A percentile compares a stretch with the other conserved stretches of the same genome.
phyloP scores from a whole-genome alignment of 2,329 filamentous ascomycete genomes.

The Hymenoscyphus infarciens region DNA sequence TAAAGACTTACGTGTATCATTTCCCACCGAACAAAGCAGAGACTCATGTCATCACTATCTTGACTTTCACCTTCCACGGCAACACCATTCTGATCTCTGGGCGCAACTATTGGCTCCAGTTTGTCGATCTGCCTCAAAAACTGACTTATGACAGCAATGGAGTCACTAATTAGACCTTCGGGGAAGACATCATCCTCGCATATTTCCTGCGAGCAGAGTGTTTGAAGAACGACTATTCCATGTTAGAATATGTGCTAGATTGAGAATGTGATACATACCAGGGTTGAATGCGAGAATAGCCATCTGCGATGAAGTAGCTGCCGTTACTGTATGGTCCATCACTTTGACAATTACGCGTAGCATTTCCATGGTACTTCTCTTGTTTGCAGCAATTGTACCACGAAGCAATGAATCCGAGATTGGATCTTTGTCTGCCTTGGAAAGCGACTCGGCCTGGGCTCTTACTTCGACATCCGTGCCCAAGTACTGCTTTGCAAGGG shows the following conservation, averaged over 20 bases:
- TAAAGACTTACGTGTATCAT: conserved; percentile 23
- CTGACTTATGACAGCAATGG: conserved; percentile 8
- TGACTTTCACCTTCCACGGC: conserved; percentile 27
- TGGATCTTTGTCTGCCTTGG: conserved; percentile 6
- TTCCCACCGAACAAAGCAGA: conserved; percentile 21
- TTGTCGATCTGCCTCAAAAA: conserved; percentile 24
- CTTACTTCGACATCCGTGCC: conserved; percentile 25
- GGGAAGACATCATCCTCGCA: conserved; percentile 5
- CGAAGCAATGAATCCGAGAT: conserved; percentile 19
- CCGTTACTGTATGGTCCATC: conserved; percentile 20
- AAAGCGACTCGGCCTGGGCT: conserved; percentile 22
- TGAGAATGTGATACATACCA: conserved; percentile 16
- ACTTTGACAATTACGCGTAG: conserved; percentile 19
- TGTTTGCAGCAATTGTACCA: conserved; percentile 19
- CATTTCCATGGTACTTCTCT: conserved; percentile 22
- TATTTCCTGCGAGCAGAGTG: conserved; percentile 11
- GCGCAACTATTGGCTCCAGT: conserved; percentile 14
- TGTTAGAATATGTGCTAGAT: conserved; percentile 7
- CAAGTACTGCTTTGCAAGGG: conserved; percentile 55
- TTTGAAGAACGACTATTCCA: conserved; percentile 10
- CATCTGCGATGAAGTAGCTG: conserved; percentile 20
- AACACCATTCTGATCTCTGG: not conserved
- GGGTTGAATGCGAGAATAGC: conserved; percentile 24
- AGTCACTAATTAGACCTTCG: conserved; percentile 9
- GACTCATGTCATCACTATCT: conserved; percentile 23